Conservation (phyloP, 495 filamentous ascomycete genomes). For the Articulospora tetracladia region DNA sequence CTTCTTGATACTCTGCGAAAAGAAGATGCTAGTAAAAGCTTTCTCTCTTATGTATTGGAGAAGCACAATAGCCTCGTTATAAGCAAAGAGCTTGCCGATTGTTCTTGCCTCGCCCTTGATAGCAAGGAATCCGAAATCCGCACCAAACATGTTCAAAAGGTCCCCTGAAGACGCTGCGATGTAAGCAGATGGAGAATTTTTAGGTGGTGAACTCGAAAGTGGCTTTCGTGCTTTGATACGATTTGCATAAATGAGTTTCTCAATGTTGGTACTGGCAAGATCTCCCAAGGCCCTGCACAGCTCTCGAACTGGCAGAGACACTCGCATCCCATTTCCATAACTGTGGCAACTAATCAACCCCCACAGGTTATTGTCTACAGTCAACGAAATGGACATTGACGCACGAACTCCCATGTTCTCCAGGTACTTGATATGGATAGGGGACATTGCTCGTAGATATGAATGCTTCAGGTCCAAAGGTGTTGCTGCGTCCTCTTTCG, state of each 20-base stretch:
- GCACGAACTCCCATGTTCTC: slow-evolving; percentile 85
- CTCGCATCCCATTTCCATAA: slow-evolving; percentile 75
- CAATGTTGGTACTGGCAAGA: slow-evolving; percentile 78
- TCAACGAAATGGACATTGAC: slow-evolving; percentile 93
- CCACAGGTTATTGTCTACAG: slow-evolving; percentile 78
- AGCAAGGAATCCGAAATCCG: slow-evolving; percentile 18
- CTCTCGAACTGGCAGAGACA: slow-evolving; percentile 84
- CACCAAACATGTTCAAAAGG: slow-evolving; percentile 41
- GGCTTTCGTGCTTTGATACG: slow-evolving; percentile 74
- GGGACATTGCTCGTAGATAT: slow-evolving; percentile 86
- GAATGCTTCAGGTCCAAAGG: slow-evolving; percentile 83
- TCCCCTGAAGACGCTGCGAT: slow-evolving; percentile 88
- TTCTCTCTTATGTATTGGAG: slow-evolving; percentile 79
- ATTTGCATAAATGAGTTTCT: slow-evolving; percentile 79
- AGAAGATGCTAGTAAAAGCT: slow-evolving; percentile 66
- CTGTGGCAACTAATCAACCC: slow-evolving; percentile 83
- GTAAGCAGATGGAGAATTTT: slow-evolving; percentile 80
- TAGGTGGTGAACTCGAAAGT: slow-evolving; percentile 69
- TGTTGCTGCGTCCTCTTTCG: slow-evolving; percentile 62
- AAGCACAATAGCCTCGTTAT: slow-evolving; percentile 78
- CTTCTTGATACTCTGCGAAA: slow-evolving; percentile 66
- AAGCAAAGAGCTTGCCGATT: slow-evolving; percentile 68
- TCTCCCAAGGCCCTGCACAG: slow-evolving; percentile 91
- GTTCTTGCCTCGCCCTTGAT: slow-evolving; percentile 77
- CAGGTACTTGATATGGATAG: slow-evolving; percentile 84